A percentile compares a stretch with the other conserved stretches of the same genome.
Conservation (phyloP, 345 rosid genomes). For the Gossypium herbaceum region DNA sequence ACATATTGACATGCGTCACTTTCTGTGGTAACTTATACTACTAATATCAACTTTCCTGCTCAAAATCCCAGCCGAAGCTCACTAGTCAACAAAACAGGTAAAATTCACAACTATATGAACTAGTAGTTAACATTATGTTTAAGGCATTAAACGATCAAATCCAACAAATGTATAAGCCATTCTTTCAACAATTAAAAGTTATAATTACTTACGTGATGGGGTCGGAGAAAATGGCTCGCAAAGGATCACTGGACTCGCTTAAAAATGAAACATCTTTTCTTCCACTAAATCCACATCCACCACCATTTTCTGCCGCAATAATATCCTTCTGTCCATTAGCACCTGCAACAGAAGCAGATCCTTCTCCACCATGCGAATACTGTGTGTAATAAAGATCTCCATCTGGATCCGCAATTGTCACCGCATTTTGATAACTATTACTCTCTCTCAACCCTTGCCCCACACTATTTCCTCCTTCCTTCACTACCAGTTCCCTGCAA, state of each 20-base stretch:
- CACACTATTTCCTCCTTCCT: constrained; percentile 32
- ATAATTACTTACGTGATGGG: constrained; percentile 63
- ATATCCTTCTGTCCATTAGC: constrained; percentile 51
- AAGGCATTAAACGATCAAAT: neutral
- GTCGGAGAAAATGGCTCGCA: constrained; percentile 69
- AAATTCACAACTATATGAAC: neutral
- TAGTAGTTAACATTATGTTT: neutral
- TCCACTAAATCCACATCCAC: constrained; percentile 62
- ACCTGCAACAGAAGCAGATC: constrained; percentile 35
- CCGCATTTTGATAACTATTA: constrained; percentile 26
- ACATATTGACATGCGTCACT: neutral
- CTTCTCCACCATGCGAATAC: constrained; percentile 43
- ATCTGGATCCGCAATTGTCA: constrained; percentile 48
- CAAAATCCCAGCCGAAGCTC: neutral
- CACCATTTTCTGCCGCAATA: constrained; percentile 40
- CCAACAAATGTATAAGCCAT: neutral
- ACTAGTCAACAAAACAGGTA: neutral
- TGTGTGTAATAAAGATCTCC: constrained; percentile 50
- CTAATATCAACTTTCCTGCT: neutral
- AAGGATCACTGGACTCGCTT: constrained; percentile 57
- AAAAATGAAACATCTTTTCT: constrained; percentile 55
- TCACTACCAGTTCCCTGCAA: constrained; percentile 38
- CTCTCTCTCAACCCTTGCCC: constrained; percentile 31
- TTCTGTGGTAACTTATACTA: neutral
- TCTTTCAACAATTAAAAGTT: neutral